Base-by-base conservation (phyloP, 805 yeast species). In the Scheffersomyces lignosus region DNA sequence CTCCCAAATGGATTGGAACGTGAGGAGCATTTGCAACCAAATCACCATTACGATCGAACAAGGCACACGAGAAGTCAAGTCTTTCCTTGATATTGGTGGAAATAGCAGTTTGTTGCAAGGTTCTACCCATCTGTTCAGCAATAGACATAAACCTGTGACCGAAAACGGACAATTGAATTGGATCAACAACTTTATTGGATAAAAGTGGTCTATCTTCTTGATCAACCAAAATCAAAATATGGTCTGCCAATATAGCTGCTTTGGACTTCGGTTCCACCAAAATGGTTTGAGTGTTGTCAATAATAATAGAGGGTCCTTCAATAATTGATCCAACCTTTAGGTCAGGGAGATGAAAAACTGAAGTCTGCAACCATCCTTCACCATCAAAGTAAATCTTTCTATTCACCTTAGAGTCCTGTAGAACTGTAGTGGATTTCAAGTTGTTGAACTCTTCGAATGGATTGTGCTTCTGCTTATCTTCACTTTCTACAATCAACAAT, bases 61-160 rank as follows among this genome's bases (percentile, higher is more conserved):
- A 43, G 4, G 75, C 75, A 56, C 75, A 70, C 5, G 73, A 68
- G 36, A 70, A 70, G 40, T 70, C 75, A 29, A 70, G 56, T 31
- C 75, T 44, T 39, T 70, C 75, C 37, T 70, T 70, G 37, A 70
- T 69, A 40, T 70, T 70, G 30, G 71, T 68, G 15, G 73, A 68
- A 31, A 70, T 67, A 4, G 74, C 61, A 1, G 75, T 70, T 47
- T 69, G 71, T 43, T 69, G 73, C 35, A 69, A 51, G 4, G 73
- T 61, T 34, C 67, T 45, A 4, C 75, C 75, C 75, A 69, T 69
- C 47, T 69, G 75, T 42, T 56, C 62, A 18, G 96, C 96, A 57
- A 87, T 86, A 44, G 87, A 88, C 70, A 66, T 66, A 41, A 64
- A 64, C 26, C 71, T 45, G 42, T 66, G 70, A 7, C 71, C 70